phyloP scores from a whole-genome alignment of 176 grass and related monocot genomes.

The Juncus effusus region DNA sequence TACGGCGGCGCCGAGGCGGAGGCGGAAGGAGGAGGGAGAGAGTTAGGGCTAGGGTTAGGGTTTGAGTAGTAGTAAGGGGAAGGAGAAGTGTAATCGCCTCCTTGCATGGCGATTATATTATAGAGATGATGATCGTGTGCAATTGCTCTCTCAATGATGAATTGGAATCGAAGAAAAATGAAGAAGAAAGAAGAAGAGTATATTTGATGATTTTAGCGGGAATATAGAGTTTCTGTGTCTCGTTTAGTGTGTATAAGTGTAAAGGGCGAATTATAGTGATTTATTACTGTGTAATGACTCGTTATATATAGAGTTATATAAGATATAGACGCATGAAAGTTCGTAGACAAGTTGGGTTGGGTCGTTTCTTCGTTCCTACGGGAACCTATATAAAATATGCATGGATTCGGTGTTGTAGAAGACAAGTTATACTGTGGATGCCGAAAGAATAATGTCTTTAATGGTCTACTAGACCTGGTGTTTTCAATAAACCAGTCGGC shows the following conservation, averaged over 20 bases:
- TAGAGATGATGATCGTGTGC: constrained; percentile 9
- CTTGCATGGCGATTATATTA: constrained; percentile 1
- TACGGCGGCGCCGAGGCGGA: constrained; percentile 79
- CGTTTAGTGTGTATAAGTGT: too few species aligned
- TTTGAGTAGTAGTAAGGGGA: constrained; percentile 20
- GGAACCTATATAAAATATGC: neutral
- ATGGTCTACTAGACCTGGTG: too few species aligned
- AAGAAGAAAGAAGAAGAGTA: neutral
- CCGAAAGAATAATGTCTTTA: too few species aligned
- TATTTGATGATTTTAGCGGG: constrained; percentile 16
- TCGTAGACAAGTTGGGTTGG: too few species aligned
- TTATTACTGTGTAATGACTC: too few species aligned
- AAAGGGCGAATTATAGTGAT: too few species aligned
- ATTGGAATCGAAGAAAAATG: neutral
- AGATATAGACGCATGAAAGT: too few species aligned
- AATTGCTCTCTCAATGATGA: constrained; percentile 1
- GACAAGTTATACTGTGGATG: too few species aligned
- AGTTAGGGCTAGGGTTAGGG: constrained; percentile 21
- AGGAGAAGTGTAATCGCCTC: constrained; percentile 11
- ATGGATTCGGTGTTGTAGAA: neutral
- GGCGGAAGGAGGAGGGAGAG: constrained; percentile 37
- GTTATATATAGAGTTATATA: too few species aligned
- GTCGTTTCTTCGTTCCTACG: too few species aligned
- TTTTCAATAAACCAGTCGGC: too few species aligned
- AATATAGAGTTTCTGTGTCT: constrained; percentile 5